Base-by-base conservation (phyloP, 345 rosid species). In the Microthlaspi erraticum region DNA sequence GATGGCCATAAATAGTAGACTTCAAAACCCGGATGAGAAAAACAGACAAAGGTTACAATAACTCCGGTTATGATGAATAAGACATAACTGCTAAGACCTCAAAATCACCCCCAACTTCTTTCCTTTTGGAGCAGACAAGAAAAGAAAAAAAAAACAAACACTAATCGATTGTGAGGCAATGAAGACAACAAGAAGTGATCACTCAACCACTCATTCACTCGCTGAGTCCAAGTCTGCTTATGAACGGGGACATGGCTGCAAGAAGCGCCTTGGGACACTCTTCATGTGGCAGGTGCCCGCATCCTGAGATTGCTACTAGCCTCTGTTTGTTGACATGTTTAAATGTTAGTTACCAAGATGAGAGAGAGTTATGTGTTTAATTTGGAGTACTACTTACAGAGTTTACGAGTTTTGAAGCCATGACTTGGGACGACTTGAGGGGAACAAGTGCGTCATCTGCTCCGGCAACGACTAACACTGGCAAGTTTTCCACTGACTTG, bases 221-320 rank as follows among this genome's bases (percentile, higher is more conserved):
- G 72, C 69, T 75, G 53, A 59, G 69, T 32, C 80, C 82, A 70
- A 93, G 79, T 76, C 89, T 85, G 81, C 80, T 82, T 38, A 93
- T 82, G 79, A 93, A 93, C 17, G 97, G 97, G 37, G 83, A 75
- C 48, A 91, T 78, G 1, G 92, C 97, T 44, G 97, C 97, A 68
- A 93, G 86, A 75, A 93, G 81, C 63, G 92, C 88, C 83, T 87
- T 85, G 29, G 98, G 97, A 84, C 96, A 86, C 82, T 93, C 98
- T 82, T 91, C 98, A 2, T 93, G 98, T 16, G 97, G 98, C 75
- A 93, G 91, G 81, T 93, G 98, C 31, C 98, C 98, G 38, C 98
- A 91, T 56, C 97, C 94, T 0, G 97, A 89, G 81, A 93, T 89
- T 16, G 98, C 89, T 39, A 93, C 96, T 64, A 91, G 82, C 82